Percentiles rank a stretch among this genome's conserved stretches.
Evolutionary conservation across 169 alveolate genomes (phyloP).

Genomic region (Eimeria tenella): DNA sequence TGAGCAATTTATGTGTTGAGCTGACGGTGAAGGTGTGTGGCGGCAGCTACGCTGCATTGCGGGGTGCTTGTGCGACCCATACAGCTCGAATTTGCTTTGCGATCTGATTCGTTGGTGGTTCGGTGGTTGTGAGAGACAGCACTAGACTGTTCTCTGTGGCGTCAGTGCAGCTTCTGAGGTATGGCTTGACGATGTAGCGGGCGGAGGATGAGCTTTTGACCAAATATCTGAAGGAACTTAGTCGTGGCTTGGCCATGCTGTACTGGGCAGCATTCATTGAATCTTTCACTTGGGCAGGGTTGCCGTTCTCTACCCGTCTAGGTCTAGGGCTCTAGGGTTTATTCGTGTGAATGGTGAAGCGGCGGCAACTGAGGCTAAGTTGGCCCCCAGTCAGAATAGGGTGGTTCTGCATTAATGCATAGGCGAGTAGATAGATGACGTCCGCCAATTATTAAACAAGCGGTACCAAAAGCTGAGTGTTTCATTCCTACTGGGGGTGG

Average conservation of each 20-base stretch:
- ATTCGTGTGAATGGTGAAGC: neutral
- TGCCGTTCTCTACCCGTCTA: conserved; percentile 1
- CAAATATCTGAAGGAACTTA: conserved; percentile 33
- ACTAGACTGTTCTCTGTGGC: neutral
- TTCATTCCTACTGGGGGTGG: neutral
- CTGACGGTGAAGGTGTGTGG: neutral
- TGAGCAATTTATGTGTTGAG: conserved; percentile 18
- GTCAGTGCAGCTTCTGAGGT: conserved; percentile 19
- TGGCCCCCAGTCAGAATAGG: neutral
- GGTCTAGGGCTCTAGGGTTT: conserved; percentile 13
- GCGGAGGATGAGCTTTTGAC: conserved; percentile 22
- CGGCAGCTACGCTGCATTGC: conserved; percentile 1
- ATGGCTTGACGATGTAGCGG: neutral
- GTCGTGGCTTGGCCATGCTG: conserved; percentile 10
- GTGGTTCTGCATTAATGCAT: neutral
- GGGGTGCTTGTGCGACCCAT: conserved; percentile 22
- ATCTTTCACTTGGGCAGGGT: conserved; percentile 24
- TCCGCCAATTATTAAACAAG: neutral
- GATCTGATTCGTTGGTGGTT: conserved; percentile 34
- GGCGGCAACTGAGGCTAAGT: conserved; percentile 8
- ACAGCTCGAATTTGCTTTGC: conserved; percentile 52
- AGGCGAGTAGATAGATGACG: neutral
- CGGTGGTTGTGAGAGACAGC: conserved; percentile 12
- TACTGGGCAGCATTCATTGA: conserved; percentile 28
- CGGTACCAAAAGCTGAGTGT: neutral